Percentiles rank a stretch among this genome's conserved stretches.
Conservation (phyloP, 345 rosid genomes). For the Salix purpurea region DNA sequence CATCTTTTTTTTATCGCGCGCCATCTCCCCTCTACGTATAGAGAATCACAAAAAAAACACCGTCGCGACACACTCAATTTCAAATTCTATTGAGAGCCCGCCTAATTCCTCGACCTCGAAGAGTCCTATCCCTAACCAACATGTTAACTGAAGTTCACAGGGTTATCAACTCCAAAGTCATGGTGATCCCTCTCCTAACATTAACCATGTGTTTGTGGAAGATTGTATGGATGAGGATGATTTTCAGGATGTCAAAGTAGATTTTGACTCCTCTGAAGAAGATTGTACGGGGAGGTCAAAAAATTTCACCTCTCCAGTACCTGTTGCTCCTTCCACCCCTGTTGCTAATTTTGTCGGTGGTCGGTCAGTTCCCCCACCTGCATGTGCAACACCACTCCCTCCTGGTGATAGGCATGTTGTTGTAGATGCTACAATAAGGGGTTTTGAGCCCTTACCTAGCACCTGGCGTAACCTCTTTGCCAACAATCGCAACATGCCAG, state of each 20-base stretch:
- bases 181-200: background rate
- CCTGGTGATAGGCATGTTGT: background rate
- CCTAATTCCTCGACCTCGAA: no score
- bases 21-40: fast-evolving
- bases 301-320: background rate
- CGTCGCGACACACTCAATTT: no score
- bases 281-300: background rate
- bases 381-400: background rate
- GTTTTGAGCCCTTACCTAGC: background rate
- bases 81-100: no score
- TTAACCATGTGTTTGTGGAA: background rate
- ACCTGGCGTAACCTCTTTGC: fast-evolving
- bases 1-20: fast-evolving
- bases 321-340: background rate
- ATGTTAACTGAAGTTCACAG: no score
- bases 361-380: background rate
- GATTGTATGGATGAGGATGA: background rate
- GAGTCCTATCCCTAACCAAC: no score
- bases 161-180: no score
- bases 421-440: background rate
- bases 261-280: background rate
- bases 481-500: background rate
- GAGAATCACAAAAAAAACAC: no score
- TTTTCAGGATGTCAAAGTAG: no score
- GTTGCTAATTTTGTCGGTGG: no score